phyloP scores from a whole-genome alignment of 2,329 filamentous ascomycete genomes.

The Neopestalotiopsis sp. region DNA sequence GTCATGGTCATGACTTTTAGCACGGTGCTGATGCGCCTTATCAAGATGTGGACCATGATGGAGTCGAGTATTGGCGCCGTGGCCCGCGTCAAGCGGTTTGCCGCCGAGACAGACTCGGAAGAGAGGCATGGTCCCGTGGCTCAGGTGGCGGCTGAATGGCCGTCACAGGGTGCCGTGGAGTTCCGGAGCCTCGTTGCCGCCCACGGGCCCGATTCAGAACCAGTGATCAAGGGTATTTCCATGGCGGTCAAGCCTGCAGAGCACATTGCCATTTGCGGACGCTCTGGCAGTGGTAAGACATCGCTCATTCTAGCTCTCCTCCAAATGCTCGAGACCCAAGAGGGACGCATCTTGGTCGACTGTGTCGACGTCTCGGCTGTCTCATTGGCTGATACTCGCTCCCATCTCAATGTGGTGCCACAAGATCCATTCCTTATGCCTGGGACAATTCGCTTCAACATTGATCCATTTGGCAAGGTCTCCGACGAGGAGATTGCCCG shows the following conservation, averaged over 20 bases:
- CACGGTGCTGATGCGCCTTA: slow-evolving; percentile 34
- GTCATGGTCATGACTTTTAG: slow-evolving; percentile 45
- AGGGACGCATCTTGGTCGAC: slow-evolving; percentile 24
- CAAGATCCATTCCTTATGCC: slow-evolving; percentile 28
- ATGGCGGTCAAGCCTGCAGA: slow-evolving; percentile 20
- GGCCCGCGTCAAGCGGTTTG: slow-evolving; percentile 14
- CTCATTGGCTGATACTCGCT: slow-evolving; percentile 18
- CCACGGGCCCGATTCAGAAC: slow-evolving; percentile 14
- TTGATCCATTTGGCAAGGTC: slow-evolving; percentile 21
- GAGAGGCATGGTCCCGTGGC: not conserved
- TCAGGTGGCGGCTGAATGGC: slow-evolving; percentile 9
- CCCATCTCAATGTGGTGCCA: slow-evolving; percentile 25
- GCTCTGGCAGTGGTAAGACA: slow-evolving; percentile 25
- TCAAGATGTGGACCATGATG: slow-evolving; percentile 39
- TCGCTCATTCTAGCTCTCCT: slow-evolving; percentile 24
- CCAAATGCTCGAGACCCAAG: slow-evolving; percentile 22
- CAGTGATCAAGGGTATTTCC: slow-evolving; percentile 20
- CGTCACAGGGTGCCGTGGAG: slow-evolving; percentile 11
- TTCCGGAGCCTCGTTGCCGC: slow-evolving; percentile 9
- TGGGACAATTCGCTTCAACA: slow-evolving; percentile 25
- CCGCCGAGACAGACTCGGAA: slow-evolving; percentile 13
- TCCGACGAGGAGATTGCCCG: slow-evolving; percentile 19
- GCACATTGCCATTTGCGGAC: slow-evolving; percentile 25
- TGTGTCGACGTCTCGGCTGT: slow-evolving; percentile 21
- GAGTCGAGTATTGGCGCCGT: slow-evolving; percentile 36